These are phyloP conservation scores for Bombardia bombarda DNA, from an alignment of 495 filamentous ascomycete species.

Conservation along the genomic window DNA sequence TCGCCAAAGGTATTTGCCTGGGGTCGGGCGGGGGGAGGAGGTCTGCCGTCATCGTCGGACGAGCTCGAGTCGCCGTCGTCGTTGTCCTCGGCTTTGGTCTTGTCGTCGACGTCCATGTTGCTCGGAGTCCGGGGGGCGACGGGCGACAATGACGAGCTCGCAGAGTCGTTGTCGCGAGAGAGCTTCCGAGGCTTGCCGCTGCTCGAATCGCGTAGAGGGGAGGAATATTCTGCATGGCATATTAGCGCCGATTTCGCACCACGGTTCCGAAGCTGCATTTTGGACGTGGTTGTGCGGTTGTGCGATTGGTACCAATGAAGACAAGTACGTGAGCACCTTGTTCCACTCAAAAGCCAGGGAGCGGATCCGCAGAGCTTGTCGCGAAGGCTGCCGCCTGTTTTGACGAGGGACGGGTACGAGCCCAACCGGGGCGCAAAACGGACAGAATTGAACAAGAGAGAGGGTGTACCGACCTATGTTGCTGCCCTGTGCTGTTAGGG, in stretches of 20 bases:
- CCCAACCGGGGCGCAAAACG: background rate
- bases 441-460: constrained; percentile 1
- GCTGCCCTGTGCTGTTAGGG: constrained; percentile 55
- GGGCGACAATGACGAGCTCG: constrained; percentile 59
- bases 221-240: constrained; percentile 33
- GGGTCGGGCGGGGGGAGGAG: constrained; percentile 66
- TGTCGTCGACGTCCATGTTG: constrained; percentile 43
- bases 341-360: background rate
- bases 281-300: background rate
- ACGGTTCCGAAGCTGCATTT: background rate
- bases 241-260: constrained; percentile 4
- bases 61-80: constrained; percentile 48
- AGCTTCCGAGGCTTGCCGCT: constrained; percentile 37
- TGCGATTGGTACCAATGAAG: background rate
- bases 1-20: constrained; percentile 79
- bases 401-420: too few species aligned
- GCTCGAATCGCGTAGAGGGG: constrained; percentile 31
- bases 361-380: background rate
- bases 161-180: constrained; percentile 47
- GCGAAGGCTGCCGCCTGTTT: background rate
- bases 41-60: constrained; percentile 68
- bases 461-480: constrained; percentile 51
- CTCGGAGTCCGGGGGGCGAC: constrained; percentile 39
- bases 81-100: constrained; percentile 38
- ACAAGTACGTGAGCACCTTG: background rate